phyloP scores from a whole-genome alignment of 2,329 filamentous ascomycete species.

The Fusarium nelsonii region DNA sequence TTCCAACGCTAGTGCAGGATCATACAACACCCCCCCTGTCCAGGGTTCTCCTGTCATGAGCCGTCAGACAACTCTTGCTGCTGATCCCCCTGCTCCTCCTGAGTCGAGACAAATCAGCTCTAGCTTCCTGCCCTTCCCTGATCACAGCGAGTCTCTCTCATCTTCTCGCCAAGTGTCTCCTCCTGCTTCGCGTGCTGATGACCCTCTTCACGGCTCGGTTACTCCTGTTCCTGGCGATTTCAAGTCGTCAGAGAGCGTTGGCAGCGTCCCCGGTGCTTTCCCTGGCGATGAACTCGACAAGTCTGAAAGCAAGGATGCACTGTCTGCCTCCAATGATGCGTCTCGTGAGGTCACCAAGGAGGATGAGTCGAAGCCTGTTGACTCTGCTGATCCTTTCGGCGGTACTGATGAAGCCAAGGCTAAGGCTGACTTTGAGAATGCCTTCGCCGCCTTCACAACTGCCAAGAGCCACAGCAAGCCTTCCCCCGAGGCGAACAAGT shows the following conservation, averaged over 20 bases:
- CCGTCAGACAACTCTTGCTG: conserved; percentile 70
- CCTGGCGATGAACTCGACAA: conserved; percentile 55
- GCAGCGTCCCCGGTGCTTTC: conserved; percentile 49
- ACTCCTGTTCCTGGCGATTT: conserved; percentile 47
- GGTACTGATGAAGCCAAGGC: conserved; percentile 68
- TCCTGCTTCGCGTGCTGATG: conserved; percentile 70
- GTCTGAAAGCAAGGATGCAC: conserved; percentile 49
- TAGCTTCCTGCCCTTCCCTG: conserved; percentile 77
- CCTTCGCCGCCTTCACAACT: conserved; percentile 80
- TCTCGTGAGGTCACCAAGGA: conserved; percentile 37
- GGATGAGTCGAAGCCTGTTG: conserved; percentile 40
- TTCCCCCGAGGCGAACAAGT: conserved; percentile 57
- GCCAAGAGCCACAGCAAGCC: conserved; percentile 63
- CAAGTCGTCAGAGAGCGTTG: conserved; percentile 35
- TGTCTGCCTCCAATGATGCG: conserved; percentile 50
- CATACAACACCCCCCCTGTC: conserved; percentile 67
- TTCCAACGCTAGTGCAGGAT: conserved; percentile 65
- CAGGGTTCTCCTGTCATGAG: conserved; percentile 70
- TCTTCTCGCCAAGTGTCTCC: conserved; percentile 85
- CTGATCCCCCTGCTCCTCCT: conserved; percentile 72
- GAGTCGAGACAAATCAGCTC: conserved; percentile 84
- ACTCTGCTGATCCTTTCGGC: conserved; percentile 63
- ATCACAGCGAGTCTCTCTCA: conserved; percentile 74
- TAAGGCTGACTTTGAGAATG: conserved; percentile 87
- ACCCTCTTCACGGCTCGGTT: conserved; percentile 53